These are phyloP conservation scores for Penicillium verhagenii DNA, from an alignment of 495 filamentous ascomycete species.

Conservation along the genomic window DNA sequence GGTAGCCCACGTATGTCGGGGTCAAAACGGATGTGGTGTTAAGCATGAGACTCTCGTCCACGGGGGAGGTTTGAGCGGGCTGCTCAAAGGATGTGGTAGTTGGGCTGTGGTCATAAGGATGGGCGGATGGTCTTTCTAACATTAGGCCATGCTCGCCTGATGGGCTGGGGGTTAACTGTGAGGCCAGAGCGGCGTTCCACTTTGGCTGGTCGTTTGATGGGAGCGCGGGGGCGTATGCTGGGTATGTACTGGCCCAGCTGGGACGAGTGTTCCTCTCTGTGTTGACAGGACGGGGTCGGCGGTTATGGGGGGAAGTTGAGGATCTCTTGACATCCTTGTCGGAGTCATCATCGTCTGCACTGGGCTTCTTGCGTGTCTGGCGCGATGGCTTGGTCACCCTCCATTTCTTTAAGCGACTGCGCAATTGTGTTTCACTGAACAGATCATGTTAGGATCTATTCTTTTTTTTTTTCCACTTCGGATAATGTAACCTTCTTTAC, in stretches of 20 bases:
- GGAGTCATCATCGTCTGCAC: conserved; percentile 21
- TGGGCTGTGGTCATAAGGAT: conserved; percentile 15
- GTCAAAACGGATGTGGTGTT: conserved; percentile 24
- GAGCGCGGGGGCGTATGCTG: conserved; percentile 17
- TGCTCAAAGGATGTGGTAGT: conserved; percentile 33
- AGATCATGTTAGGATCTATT: neutral
- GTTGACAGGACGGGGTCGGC: conserved; percentile 4
- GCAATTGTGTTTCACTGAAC: conserved; percentile 47
- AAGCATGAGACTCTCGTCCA: conserved; percentile 13
- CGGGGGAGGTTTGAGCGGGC: conserved; percentile 29
- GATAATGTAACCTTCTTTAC: neutral
- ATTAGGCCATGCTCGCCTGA: conserved; percentile 25
- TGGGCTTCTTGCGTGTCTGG: conserved; percentile 44
- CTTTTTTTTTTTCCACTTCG: too few species aligned
- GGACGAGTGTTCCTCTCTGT: conserved; percentile 6
- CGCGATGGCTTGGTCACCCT: conserved; percentile 50
- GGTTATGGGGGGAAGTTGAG: conserved; percentile 20
- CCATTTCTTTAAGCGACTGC: conserved; percentile 51
- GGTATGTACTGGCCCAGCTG: conserved; percentile 14
- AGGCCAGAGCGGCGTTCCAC: conserved; percentile 25
- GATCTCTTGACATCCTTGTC: conserved; percentile 30
- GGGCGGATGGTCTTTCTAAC: conserved; percentile 15
- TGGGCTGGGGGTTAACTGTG: conserved; percentile 29
- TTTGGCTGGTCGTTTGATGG: conserved; percentile 11
- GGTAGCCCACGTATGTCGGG: conserved; percentile 25